phyloP scores from a whole-genome alignment of 129 eudicot genomes.

The Lonicera japonica region DNA sequence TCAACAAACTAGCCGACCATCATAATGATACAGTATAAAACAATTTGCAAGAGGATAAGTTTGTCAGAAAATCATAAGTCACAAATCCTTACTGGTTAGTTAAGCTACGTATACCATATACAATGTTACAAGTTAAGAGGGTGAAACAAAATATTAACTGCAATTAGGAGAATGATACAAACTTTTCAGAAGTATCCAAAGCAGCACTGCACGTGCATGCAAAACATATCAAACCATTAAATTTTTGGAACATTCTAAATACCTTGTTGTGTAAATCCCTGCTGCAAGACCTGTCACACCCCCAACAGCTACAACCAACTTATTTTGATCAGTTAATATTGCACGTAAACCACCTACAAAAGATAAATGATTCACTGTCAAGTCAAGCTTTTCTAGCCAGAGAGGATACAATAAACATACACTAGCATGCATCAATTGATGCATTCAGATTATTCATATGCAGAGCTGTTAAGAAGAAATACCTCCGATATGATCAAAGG shows the following conservation, averaged over 20 bases:
- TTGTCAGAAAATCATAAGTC: no score
- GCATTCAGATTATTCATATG: no score
- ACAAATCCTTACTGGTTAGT: no score
- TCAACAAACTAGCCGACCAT: no score
- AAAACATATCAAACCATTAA: background rate
- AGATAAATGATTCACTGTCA: conserved; percentile 10
- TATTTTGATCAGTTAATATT: conserved; percentile 92
- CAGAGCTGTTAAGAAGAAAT: background rate
- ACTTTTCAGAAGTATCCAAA: background rate
- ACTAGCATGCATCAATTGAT: background rate
- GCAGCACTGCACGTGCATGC: background rate
- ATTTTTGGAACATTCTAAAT: conserved; percentile 7
- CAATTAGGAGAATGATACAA: no score
- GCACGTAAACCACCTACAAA: conserved; percentile 78
- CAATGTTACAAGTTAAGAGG: no score
- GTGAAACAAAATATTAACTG: no score
- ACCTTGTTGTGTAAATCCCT: conserved; percentile 98
- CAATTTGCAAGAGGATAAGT: no score
- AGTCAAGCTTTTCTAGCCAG: conserved; percentile 2
- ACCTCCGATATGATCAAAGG: conserved; percentile 99
- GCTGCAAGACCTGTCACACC: conserved; percentile 99
- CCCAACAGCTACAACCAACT: conserved; percentile 92
- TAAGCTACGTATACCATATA: no score
- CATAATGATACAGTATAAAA: no score
- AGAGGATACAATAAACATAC: background rate